A percentile compares a stretch with the other conserved stretches of the same genome.
Conservation (phyloP, 2,329 filamentous ascomycete species). For the Talaromyces verruculosus region DNA sequence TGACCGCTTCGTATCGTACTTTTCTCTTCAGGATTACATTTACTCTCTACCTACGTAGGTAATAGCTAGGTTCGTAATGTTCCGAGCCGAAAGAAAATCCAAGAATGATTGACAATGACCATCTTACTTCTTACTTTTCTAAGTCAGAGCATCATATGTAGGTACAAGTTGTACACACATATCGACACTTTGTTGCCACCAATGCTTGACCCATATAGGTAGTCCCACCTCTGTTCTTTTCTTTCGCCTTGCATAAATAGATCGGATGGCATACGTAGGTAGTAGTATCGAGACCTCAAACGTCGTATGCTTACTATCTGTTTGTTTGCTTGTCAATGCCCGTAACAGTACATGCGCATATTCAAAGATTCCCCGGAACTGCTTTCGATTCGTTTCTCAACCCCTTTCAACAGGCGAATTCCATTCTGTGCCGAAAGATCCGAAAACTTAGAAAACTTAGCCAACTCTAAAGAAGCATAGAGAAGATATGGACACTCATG, state of each 20-base stretch:
- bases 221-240: neutral
- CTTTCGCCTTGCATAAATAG: slow-evolving; percentile 6
- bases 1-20: neutral
- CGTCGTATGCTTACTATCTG: neutral
- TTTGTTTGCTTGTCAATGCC: neutral
- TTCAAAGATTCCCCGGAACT: neutral
- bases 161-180: neutral
- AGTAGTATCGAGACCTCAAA: too few species aligned
- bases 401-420: neutral
- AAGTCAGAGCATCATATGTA: neutral
- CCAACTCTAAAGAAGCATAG: neutral
- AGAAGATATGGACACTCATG: neutral
- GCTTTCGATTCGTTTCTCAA: neutral
- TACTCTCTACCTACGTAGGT: too few species aligned
- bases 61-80: neutral
- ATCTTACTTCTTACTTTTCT: neutral
- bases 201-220: neutral
- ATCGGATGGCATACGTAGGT: neutral
- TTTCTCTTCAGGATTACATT: neutral
- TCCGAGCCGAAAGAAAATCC: neutral
- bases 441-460: neutral
- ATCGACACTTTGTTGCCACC: neutral
- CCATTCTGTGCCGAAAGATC: neutral
- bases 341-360: neutral
- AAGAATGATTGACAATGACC: neutral